Evolutionary conservation across 139 green algal species (phyloP), one percentile per base, ranked within the genome.

Genomic region (Astrephomene gubernaculifera): DNA sequence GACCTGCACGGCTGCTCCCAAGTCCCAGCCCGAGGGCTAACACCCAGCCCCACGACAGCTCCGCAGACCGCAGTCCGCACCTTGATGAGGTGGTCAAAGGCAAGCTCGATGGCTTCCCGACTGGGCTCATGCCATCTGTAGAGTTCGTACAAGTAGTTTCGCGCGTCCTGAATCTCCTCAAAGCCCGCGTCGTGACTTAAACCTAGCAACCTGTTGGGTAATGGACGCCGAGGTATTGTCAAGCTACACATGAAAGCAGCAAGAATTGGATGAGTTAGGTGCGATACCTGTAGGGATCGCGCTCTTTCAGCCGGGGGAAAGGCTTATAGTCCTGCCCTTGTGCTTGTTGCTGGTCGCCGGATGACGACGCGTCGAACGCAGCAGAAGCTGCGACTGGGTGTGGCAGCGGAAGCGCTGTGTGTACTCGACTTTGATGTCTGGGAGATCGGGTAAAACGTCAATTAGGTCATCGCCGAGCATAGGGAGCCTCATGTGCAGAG

Each of bases 81-180:
- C 81, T 90, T 71, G 41, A 97, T 90, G 57, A 98, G 89, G 33
- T 49, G 85, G 65, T 98, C 95, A 85, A 95, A 96, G 0, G 95
- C 95, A 27, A 96, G 86, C 90, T 98, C 95, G 24, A 98, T 97
- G 14, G 94, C 82, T 70, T 98, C 95, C 41, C 91, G 78, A 82
- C 91, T 96, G 2, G 87, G 89, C 83, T 96, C 94, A 78, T 98
- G 94, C 71, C 85, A 90, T 43, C 85, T 89, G 90, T 97, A 98
- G 81, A 95, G 88, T 74, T 96, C 94, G 41, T 91, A 93, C 25
- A 98, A 75, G 64, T 91, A 98, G 84, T 97, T 96, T 7, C 92
- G 80, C 5, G 95, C 95, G 24, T 96, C 93, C 76, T 95, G 92
- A 2, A 98, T 90, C 81, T 98, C 95, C 72, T 98, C 95, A 85